Percentiles rank a stretch among this genome's conserved stretches.
Conservation (phyloP, 139 green algal genomes). For the Nannochloris sp. region DNA sequence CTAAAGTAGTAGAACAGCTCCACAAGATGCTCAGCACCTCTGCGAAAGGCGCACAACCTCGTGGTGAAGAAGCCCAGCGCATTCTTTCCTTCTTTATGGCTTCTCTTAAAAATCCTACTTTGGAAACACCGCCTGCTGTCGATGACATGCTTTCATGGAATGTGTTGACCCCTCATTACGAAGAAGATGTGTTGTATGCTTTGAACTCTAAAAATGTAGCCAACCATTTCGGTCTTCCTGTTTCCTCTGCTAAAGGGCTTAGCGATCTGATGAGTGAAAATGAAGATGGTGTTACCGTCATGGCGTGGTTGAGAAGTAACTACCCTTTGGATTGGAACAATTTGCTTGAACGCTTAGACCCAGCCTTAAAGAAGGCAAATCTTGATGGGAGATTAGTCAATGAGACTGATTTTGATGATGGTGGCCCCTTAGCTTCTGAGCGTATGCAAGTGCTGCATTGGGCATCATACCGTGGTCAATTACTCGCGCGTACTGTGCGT, state of each 20-base stretch:
- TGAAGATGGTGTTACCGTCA: constrained; percentile 31
- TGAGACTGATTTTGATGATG: constrained; percentile 45
- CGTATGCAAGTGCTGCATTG: constrained; percentile 71
- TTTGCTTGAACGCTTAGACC: constrained; percentile 29
- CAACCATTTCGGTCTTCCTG: constrained; percentile 17
- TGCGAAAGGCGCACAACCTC: constrained; percentile 44
- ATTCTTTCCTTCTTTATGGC: constrained; percentile 70
- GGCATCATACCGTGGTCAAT: constrained; percentile 75
- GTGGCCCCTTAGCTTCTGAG: constrained; percentile 16
- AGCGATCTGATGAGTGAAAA: constrained; percentile 27
- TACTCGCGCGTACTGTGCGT: constrained; percentile 69
- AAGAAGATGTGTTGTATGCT: constrained; percentile 66
- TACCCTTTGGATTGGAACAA: constrained; percentile 30
- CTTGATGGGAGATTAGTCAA: constrained; percentile 16
- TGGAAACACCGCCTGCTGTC: constrained; percentile 43
- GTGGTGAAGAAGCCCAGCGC: constrained; percentile 56
- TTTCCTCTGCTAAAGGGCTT: constrained; percentile 9
- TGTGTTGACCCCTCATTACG: constrained; percentile 65
- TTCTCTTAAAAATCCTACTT: constrained; percentile 45
- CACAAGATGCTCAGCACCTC: constrained; percentile 42
- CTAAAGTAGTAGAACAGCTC: constrained; percentile 32
- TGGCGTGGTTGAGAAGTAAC: constrained; percentile 16
- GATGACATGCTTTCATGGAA: constrained; percentile 60
- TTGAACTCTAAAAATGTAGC: constrained; percentile 28
- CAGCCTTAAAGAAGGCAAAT: constrained; percentile 2